Conservation (phyloP, 176 grass and related monocot genomes). For the Thalia dealbata region DNA sequence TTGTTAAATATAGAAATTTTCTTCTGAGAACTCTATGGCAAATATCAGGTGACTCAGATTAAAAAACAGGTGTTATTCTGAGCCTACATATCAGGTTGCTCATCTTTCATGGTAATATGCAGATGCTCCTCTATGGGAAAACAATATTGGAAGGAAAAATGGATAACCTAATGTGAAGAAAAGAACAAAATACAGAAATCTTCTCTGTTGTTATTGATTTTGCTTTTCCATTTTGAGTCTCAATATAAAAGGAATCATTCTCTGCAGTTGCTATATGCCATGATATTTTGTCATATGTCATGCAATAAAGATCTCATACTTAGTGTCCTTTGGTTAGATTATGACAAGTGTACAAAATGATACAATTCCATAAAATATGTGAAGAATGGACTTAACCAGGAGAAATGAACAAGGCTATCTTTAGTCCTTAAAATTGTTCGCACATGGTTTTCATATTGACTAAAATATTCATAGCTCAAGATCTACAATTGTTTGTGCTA, state of each 20-base stretch:
- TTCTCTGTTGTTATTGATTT: neutral
- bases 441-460: neutral
- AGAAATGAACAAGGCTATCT: neutral
- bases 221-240: neutral
- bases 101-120: neutral
- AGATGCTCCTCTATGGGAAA: neutral
- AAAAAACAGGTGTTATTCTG: neutral
- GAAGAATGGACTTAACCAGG: neutral
- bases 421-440: conserved; percentile 3
- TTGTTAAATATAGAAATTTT: too few relatives aligned
- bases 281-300: neutral
- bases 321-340: neutral
- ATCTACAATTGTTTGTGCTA: neutral
- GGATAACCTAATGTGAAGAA: too few relatives aligned
- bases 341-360: neutral
- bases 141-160: neutral
- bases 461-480: neutral
- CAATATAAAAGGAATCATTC: neutral
- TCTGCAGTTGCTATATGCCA: neutral
- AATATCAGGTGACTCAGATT: too few relatives aligned
- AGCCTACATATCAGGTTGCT: neutral
- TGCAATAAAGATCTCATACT: neutral
- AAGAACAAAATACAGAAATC: neutral
- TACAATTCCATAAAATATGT: neutral
- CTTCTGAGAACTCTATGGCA: neutral